Evolutionary conservation across 352 stramenopile genomes (phyloP).

Genomic region (Globisporangium camurandrum): DNA sequence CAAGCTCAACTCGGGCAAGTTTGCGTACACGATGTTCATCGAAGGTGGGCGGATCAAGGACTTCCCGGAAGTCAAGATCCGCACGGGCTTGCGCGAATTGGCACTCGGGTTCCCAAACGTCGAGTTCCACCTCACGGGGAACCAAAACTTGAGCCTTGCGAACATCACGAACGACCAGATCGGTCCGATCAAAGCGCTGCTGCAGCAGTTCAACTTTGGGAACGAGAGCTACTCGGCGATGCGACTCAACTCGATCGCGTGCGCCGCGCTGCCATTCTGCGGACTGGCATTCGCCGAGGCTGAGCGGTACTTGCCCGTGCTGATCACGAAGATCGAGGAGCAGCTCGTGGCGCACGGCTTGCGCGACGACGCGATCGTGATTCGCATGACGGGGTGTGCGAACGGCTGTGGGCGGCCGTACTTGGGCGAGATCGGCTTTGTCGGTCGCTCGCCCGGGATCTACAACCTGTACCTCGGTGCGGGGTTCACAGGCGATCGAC

Average conservation of each 20-base stretch:
- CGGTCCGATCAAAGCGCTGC: constrained; percentile 85
- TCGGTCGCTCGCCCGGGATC: constrained; percentile 92
- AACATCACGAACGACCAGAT: constrained; percentile 91
- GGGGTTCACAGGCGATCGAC: constrained; percentile 53
- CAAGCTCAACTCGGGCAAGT: constrained; percentile 60
- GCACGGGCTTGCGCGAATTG: constrained; percentile 87
- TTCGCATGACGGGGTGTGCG: constrained; percentile 97
- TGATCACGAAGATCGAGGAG: constrained; percentile 90
- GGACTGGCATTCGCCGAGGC: constrained; percentile 96
- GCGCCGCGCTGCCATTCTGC: constrained; percentile 93
- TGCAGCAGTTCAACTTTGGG: constrained; percentile 89
- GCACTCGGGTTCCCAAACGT: constrained; percentile 90
- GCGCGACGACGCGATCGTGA: constrained; percentile 93
- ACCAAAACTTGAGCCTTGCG: constrained; percentile 93
- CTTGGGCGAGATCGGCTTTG: constrained; percentile 97
- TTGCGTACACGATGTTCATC: constrained; percentile 80
- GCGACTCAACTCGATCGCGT: constrained; percentile 90
- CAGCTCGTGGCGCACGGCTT: constrained; percentile 88
- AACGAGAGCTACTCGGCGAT: constrained; percentile 78
- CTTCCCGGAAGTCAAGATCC: constrained; percentile 74
- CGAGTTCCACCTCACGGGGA: constrained; percentile 92
- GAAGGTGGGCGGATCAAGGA: constrained; percentile 92
- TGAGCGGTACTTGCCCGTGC: constrained; percentile 90
- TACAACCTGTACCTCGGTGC: constrained; percentile 98
- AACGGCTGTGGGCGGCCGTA: constrained; percentile 97